Conservation (phyloP, 2,329 filamentous ascomycete genomes). For the Cladophialophora exuberans region DNA sequence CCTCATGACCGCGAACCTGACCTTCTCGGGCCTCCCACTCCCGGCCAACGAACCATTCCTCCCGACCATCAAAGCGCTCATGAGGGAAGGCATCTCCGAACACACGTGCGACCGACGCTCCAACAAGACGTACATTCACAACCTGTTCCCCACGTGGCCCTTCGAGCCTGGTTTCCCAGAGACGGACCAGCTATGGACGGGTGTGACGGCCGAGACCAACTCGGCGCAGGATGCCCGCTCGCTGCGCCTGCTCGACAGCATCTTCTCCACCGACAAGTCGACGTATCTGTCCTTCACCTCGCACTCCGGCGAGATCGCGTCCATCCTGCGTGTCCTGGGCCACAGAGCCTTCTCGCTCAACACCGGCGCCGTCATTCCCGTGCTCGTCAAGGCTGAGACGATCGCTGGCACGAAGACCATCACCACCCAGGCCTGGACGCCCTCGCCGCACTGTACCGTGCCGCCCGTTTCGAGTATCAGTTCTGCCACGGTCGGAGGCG, state of each 20-base stretch:
- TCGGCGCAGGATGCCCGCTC: constrained; percentile 53
- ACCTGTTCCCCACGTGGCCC: constrained; percentile 53
- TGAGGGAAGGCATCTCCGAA: constrained; percentile 62
- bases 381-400: constrained; percentile 50
- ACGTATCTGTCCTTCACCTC: constrained; percentile 59
- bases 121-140: constrained; percentile 50
- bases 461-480: constrained; percentile 28
- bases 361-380: constrained; percentile 57
- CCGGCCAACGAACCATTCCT: constrained; percentile 52
- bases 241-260: constrained; percentile 53
- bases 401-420: constrained; percentile 21
- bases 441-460: constrained; percentile 28
- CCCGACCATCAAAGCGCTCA: constrained; percentile 61
- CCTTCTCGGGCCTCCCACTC: constrained; percentile 54
- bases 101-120: constrained; percentile 66
- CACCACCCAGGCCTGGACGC: constrained; percentile 21
- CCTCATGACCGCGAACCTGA: constrained; percentile 59
- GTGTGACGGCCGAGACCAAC: constrained; percentile 53
- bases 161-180: constrained; percentile 60
- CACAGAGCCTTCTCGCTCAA: constrained; percentile 52
- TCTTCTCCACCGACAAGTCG: constrained; percentile 54
- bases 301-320: constrained; percentile 63
- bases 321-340: constrained; percentile 51
- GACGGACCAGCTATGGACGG: constrained; percentile 57
- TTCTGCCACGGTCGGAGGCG: constrained; percentile 13